Base-by-base conservation (phyloP, 2,329 filamentous ascomycete species). In the Stachybotrys chlorohalonatus region DNA sequence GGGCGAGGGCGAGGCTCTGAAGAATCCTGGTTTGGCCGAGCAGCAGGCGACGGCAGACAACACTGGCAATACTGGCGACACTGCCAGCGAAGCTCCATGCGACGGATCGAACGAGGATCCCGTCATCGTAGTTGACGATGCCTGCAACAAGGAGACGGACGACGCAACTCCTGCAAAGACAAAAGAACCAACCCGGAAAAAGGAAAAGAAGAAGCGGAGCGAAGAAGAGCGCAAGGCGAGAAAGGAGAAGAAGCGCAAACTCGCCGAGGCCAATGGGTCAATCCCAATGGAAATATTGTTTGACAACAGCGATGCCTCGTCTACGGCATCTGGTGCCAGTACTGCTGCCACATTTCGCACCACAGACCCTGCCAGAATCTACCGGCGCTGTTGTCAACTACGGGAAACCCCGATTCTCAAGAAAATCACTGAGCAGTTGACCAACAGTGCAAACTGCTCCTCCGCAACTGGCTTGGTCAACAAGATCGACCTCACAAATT, bases 181-280 rank as follows among this genome's bases (percentile, higher is more conserved):
- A 30, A 74, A 72, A 66, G 81, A 70, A 47, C 73, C 72, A 36
- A 75, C 72, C 7, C 86, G 85, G 63, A 96, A 95, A 72, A 94
- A 90, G 70, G 92, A 96, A 66, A 96, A 96, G 77, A 96, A 96
- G 73, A 96, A 95, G 75, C 85, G 87, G 60, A 95, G 89, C 47
- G 93, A 96, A 67, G 91, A 93, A 56, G 93, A 96, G 70, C 81
- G 92, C 47, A 95, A 95, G 67, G 90, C 94, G 57, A 83, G 92
- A 54, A 95, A 95, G 68, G 92, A 96, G 70, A 90, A 90, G 71
- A 93, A 90, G 67, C 81, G 90, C 58, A 84, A 83, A 66, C 83
- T 90, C 62, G 93, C 92, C 30, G 89, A 95, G 66, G 90, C 90
- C 55, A 96, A 94, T 67, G 93, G 93, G 8, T 82, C 83, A 8